A percentile compares a stretch with the other conserved stretches of the same genome.
Conservation (phyloP, 495 filamentous ascomycete species). For the Penicillium roqueforti region DNA sequence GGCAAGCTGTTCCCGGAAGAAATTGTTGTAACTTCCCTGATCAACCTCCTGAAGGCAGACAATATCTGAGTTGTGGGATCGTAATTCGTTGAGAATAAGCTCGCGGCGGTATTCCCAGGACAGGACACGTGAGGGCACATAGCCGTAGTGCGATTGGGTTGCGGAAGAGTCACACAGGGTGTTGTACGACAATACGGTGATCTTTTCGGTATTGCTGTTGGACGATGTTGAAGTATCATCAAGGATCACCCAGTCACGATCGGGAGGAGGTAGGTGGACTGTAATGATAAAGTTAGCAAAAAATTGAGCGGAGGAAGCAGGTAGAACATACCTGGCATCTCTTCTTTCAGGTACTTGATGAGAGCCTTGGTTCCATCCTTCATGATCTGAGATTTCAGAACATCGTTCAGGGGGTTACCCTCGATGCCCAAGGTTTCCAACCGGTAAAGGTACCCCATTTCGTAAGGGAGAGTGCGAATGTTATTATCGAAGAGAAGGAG, state of each 20-base stretch:
- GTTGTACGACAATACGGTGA: slow-evolving; percentile 88
- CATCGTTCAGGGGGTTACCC: slow-evolving; percentile 76
- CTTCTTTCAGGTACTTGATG: slow-evolving; percentile 74
- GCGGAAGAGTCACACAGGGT: slow-evolving; percentile 90
- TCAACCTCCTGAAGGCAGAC: slow-evolving; percentile 92
- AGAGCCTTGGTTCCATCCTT: slow-evolving; percentile 82
- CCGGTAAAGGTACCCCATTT: slow-evolving; percentile 81
- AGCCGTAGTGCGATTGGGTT: slow-evolving; percentile 78
- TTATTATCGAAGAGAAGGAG: slow-evolving; percentile 86
- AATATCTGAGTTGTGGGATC: slow-evolving; percentile 78
- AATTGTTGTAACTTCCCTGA: slow-evolving; percentile 82
- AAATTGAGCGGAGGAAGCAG: background rate
- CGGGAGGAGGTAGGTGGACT: slow-evolving; percentile 63
- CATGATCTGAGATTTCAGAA: slow-evolving; percentile 69
- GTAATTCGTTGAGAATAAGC: slow-evolving; percentile 74
- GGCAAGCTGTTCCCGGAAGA: slow-evolving; percentile 75
- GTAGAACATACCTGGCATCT: slow-evolving; percentile 66
- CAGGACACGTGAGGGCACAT: slow-evolving; percentile 72
- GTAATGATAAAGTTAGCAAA: slow-evolving; percentile 12
- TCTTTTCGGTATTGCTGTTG: slow-evolving; percentile 47
- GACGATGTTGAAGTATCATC: slow-evolving; percentile 51
- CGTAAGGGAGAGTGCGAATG: slow-evolving; percentile 73
- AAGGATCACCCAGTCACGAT: slow-evolving; percentile 64
- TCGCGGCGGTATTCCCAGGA: slow-evolving; percentile 82
- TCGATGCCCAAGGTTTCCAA: slow-evolving; percentile 88